Conservation (phyloP, 305 asterid genomes). For the Fraxinus dipetala region DNA sequence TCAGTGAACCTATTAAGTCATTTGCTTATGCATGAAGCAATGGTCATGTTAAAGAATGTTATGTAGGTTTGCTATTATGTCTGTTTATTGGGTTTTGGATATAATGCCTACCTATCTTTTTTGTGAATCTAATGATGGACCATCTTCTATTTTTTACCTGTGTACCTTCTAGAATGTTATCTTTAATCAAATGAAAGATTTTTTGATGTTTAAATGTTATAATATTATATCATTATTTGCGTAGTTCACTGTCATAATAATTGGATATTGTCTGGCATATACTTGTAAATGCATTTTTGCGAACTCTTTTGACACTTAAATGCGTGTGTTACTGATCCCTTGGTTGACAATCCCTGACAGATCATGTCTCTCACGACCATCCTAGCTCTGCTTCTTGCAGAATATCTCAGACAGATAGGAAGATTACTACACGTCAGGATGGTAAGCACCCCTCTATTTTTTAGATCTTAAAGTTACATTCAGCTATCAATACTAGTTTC, state of each 20-base stretch:
- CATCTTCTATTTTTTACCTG: not conserved
- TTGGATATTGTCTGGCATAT: not conserved
- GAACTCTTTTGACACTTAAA: slow-evolving; percentile 1
- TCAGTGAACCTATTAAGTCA: slow-evolving; percentile 11
- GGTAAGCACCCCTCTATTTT: slow-evolving; percentile 41
- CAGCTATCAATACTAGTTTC: not conserved
- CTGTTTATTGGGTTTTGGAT: not conserved
- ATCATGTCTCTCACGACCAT: slow-evolving; percentile 34
- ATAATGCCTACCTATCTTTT: not conserved
- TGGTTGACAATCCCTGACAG: slow-evolving; percentile 38
- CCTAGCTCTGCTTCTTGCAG: slow-evolving; percentile 77
- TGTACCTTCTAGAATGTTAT: not conserved
- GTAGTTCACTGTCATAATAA: not conserved
- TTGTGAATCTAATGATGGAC: not conserved
- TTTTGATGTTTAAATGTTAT: not conserved
- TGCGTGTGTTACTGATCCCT: slow-evolving; percentile 22
- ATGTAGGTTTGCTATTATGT: not conserved
- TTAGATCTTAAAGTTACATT: not conserved
- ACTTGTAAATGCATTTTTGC: not conserved
- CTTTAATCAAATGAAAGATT: not conserved
- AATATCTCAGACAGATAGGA: slow-evolving; percentile 40
- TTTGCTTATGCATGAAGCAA: not conserved
- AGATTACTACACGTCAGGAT: slow-evolving; percentile 39
- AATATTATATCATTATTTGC: not conserved
- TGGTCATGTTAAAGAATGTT: not conserved